A percentile compares a stretch with the other conserved stretches of the same genome.
These are phyloP conservation scores for Solanum chiquidenum DNA, from an alignment of 257 asterid species.

Conservation along the genomic window DNA sequence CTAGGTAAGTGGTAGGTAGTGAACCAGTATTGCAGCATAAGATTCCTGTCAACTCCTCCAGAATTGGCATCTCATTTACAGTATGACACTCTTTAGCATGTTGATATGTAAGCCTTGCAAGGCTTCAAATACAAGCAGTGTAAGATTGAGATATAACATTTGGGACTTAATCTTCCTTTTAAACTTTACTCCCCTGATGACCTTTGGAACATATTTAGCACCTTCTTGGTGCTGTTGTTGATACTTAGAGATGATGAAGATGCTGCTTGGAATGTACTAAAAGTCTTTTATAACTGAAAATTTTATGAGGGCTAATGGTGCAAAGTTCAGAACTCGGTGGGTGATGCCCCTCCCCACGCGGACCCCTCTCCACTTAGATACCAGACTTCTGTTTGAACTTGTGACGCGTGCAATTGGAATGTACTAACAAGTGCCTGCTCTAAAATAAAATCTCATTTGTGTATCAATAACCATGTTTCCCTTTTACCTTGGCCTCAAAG, in stretches of 20 bases:
- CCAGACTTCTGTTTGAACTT: neutral
- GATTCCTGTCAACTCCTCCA: neutral
- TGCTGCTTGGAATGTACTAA: neutral
- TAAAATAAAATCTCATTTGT: neutral
- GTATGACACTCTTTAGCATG: neutral
- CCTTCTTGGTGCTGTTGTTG: neutral
- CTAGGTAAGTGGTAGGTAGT: neutral
- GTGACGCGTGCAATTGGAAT: neutral
- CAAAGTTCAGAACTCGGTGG: neutral
- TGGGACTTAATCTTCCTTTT: neutral
- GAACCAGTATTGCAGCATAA: neutral
- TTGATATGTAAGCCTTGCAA: neutral
- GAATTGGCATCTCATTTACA: neutral
- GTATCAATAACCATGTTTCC: neutral
- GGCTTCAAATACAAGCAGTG: neutral
- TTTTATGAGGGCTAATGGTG: neutral
- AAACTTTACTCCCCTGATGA: neutral
- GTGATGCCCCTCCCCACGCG: neutral
- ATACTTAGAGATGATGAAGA: neutral
- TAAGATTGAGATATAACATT: neutral
- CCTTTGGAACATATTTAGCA: neutral
- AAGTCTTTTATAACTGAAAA: neutral
- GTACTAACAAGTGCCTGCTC: neutral
- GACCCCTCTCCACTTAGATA: neutral
- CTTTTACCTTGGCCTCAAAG: neutral